These are phyloP conservation scores for Trypanosoma rangeli DNA, from an alignment of 208 protist genomes.

Conservation along the genomic window DNA sequence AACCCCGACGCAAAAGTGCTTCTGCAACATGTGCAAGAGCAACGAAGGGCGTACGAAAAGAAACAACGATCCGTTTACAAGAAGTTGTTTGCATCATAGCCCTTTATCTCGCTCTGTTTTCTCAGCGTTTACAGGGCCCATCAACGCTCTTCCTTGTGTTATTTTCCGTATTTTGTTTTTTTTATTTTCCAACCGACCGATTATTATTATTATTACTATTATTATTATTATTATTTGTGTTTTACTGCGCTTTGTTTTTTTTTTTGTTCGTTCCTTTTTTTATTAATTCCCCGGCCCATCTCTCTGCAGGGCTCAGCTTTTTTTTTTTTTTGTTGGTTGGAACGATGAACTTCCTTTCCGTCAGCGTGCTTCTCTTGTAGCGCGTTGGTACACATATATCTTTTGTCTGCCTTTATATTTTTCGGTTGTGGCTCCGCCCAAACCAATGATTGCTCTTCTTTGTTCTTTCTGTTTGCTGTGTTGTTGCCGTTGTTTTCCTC, in stretches of 20 bases:
- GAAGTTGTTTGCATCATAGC: slow-evolving; percentile 74
- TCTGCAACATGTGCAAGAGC: slow-evolving; percentile 42
- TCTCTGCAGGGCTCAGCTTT: neutral
- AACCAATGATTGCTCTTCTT: neutral
- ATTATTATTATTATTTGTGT: slow-evolving; percentile 28
- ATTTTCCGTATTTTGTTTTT: slow-evolving; percentile 11
- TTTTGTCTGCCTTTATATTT: neutral
- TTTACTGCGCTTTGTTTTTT: neutral
- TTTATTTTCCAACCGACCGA: slow-evolving; percentile 2
- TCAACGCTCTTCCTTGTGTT: slow-evolving; percentile 15
- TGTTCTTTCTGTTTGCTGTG: slow-evolving; percentile 1
- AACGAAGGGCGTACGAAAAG: slow-evolving; percentile 65
- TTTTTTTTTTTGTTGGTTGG: neutral
- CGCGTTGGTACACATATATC: slow-evolving; percentile 11
- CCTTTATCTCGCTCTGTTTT: slow-evolving; percentile 10
- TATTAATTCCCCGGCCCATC: neutral
- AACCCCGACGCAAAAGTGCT: slow-evolving; percentile 66
- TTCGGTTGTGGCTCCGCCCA: neutral
- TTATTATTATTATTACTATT: slow-evolving; percentile 18
- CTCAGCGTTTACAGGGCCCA: neutral
- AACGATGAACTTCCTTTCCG: neutral
- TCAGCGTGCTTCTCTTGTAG: neutral
- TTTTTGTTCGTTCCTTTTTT: neutral
- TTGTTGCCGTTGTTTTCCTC: slow-evolving; percentile 4
- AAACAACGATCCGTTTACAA: slow-evolving; percentile 82